Conservation (phyloP, 2,329 filamentous ascomycete genomes). For the Bipolaris bicolor region DNA sequence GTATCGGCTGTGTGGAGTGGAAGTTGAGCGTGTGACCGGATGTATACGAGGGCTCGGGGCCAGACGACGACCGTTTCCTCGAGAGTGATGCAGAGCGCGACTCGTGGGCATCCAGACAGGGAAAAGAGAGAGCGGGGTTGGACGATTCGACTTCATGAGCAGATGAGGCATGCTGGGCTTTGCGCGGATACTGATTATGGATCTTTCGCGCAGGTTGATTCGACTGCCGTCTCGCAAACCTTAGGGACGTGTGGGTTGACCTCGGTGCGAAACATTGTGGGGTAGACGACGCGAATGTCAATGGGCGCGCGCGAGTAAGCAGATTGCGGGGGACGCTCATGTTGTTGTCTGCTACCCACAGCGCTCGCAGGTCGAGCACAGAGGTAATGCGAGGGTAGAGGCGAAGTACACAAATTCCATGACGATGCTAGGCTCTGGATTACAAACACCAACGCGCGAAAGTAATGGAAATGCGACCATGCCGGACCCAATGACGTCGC, state of each 20-base stretch:
- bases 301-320: conserved; percentile 30
- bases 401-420: conserved; percentile 16
- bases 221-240: conserved; percentile 28
- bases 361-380: conserved; percentile 3
- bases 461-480: conserved; percentile 17
- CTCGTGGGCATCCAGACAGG: conserved; percentile 52
- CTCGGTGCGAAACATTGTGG: conserved; percentile 13
- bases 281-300: conserved; percentile 18
- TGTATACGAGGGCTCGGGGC: conserved; percentile 93
- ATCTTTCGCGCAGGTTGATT: conserved; percentile 33
- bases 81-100: conserved; percentile 69
- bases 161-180: conserved; percentile 33
- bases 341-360: conserved; percentile 5
- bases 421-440: conserved; percentile 21
- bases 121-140: conserved; percentile 51
- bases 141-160: conserved; percentile 41
- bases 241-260: conserved; percentile 13
- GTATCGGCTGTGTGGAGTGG: conserved; percentile 73
- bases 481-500: conserved; percentile 33
- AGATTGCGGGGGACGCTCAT: conserved; percentile 44
- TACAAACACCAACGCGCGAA: conserved; percentile 20
- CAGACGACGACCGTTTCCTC: conserved; percentile 70
- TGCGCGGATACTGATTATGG: conserved; percentile 38
- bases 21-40: conserved; percentile 82
- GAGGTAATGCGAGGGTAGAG: conserved; percentile 15